These are phyloP conservation scores for Cutaneotrichosporon sp. DNA, from an alignment of 1,284 basidiomycete genomes.

Conservation along the genomic window DNA sequence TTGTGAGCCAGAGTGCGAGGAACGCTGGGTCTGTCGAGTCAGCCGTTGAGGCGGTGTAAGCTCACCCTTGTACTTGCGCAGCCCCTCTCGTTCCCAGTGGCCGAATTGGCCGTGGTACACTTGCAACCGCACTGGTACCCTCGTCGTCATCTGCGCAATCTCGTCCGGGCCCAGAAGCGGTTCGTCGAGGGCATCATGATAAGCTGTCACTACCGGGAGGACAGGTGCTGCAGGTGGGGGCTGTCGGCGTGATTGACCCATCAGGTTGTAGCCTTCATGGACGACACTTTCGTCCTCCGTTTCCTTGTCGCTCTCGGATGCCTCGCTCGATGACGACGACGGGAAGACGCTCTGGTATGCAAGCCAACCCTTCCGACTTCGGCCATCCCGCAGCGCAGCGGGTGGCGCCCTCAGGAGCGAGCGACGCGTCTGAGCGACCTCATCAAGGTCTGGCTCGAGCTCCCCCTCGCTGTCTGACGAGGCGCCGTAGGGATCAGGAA, in stretches of 20 bases:
- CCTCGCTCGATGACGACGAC: conserved; percentile 40
- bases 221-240: not conserved
- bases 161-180: conserved; percentile 44
- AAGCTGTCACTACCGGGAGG: not conserved
- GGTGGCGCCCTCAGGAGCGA: conserved; percentile 25
- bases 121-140: conserved; percentile 45
- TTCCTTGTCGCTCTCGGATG: conserved; percentile 42
- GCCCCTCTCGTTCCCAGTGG: conserved; percentile 49
- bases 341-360: conserved; percentile 55
- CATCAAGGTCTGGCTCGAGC: conserved; percentile 37
- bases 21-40: conserved; percentile 43
- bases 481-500: conserved; percentile 47
- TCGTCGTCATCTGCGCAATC: conserved; percentile 23
- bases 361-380: conserved; percentile 49
- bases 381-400: conserved; percentile 2
- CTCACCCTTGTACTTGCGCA: conserved; percentile 52
- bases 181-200: conserved; percentile 30
- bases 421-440: conserved; percentile 37
- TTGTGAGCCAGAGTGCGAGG: conserved; percentile 49
- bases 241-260: conserved; percentile 31
- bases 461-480: conserved; percentile 42
- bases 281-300: conserved; percentile 37
- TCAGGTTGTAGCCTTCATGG: conserved; percentile 29
- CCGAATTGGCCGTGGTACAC: conserved; percentile 52
- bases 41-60: not conserved